A percentile compares a stretch with the other conserved stretches of the same genome.
Conservation (phyloP, 2,329 filamentous ascomycete species). For the Talaromyces sp. region DNA sequence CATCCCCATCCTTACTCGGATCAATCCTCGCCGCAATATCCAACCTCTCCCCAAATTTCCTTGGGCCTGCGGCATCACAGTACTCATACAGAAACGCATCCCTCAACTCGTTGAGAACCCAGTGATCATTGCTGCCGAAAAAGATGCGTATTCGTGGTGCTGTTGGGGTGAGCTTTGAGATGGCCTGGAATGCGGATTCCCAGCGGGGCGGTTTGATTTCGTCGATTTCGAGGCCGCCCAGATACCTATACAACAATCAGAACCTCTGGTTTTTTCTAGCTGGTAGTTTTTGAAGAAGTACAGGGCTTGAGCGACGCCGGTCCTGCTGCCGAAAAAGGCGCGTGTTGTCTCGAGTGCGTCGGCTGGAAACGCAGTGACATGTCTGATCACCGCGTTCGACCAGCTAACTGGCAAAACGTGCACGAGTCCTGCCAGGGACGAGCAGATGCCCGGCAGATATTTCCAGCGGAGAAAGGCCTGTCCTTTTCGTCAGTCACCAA, state of each 20-base stretch:
- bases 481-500: not conserved
- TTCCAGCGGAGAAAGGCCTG: not conserved
- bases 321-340: conserved; percentile 6
- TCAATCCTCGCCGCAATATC: conserved; percentile 7
- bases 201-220: conserved; percentile 6
- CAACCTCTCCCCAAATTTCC: conserved; percentile 1
- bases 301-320: conserved; percentile 10
- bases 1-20: conserved; percentile 11
- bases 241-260: conserved; percentile 1
- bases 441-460: conserved; percentile 4
- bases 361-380: conserved; percentile 6
- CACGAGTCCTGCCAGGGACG: conserved; percentile 1
- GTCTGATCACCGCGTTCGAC: conserved; percentile 1
- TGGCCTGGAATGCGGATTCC: conserved; percentile 5
- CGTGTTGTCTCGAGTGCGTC: conserved; percentile 4
- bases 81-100: conserved; percentile 9
- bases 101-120: conserved; percentile 6
- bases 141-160: conserved; percentile 6
- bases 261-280: not conserved
- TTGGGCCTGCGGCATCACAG: not conserved
- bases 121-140: conserved; percentile 10
- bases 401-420: conserved; percentile 3
- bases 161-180: not conserved
- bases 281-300: not conserved
- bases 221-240: conserved; percentile 4